A percentile compares a stretch with the other conserved stretches of the same genome.
Evolutionary conservation across 2,329 filamentous ascomycete genomes (phyloP).

Genomic region (Juglanconis sp.): DNA sequence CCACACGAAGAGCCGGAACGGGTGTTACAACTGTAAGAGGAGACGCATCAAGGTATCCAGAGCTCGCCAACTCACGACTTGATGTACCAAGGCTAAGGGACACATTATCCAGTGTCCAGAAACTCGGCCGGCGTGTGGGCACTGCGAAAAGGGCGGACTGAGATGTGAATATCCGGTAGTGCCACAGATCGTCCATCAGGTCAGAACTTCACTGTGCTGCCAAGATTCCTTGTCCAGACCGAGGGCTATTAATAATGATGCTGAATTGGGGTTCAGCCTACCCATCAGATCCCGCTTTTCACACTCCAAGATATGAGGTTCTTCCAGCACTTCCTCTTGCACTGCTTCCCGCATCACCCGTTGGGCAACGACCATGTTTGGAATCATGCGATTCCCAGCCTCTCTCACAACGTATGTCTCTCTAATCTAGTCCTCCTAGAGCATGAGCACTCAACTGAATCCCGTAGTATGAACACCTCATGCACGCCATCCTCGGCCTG

Average conservation of each 20-base stretch:
- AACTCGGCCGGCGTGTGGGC: constrained; percentile 58
- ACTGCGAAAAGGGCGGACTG: constrained; percentile 60
- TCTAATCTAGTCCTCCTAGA: no score
- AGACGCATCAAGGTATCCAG: constrained; percentile 57
- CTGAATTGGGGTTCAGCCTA: constrained; percentile 37
- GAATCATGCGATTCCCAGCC: constrained; percentile 64
- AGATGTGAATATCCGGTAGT: constrained; percentile 59
- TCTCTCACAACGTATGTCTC: constrained; percentile 59
- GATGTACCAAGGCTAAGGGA: no score
- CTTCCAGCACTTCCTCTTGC: constrained; percentile 63
- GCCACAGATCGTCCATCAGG: constrained; percentile 50
- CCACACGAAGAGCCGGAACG: constrained; percentile 63
- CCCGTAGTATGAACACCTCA: constrained; percentile 56
- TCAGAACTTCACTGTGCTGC: constrained; percentile 22
- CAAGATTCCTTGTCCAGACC: no score
- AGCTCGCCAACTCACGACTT: no score
- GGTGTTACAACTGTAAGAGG: constrained; percentile 66
- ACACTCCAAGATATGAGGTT: constrained; percentile 64
- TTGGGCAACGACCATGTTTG: constrained; percentile 64
- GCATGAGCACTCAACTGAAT: not conserved
- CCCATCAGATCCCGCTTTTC: constrained; percentile 56
- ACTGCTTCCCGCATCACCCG: constrained; percentile 58
- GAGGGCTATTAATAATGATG: no score
- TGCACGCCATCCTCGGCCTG: constrained; percentile 68
- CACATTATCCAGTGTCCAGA: constrained; percentile 52